Base-by-base conservation (phyloP, 1,284 basidiomycete species). In the Sporisorium graminicola region DNA sequence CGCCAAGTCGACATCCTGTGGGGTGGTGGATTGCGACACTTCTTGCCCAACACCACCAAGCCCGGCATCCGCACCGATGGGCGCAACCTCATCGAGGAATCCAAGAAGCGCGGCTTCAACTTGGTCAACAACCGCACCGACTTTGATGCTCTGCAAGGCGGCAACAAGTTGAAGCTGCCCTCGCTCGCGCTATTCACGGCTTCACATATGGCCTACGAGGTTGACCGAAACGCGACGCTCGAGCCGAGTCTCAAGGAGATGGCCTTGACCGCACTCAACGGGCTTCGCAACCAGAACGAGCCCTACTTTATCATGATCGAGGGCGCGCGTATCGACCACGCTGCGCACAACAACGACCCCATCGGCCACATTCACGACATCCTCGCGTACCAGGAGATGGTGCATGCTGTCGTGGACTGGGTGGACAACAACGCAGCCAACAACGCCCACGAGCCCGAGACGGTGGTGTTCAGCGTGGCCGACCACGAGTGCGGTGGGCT, bases 231-330 rank as follows among this genome's bases (percentile, higher is more conserved):
- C 63, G 59, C 75, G 0, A 79, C 67, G 6, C 42, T 60, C 22
- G 78, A 86, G 71, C 85, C 85, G 6, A 77, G 75, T 9, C 75
- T 86, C 46, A 74, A 78, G 46, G 82, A 85, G 66, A 86, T 86
- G 82, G 80, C 85, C 1, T 65, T 81, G 29, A 81, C 82, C 10
- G 83, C 85, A 3, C 78, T 86, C 52, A 75, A 78, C 29, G 79
- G 77, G 1, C 77, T 86, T 35, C 73, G 81, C 60, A 57, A 71
- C 43, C 58, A 50, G 52, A 71, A 80, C 56, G 66, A 81, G 74
- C 83, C 83, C 0, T 86, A 80, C 79, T 85, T 86, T 67, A 77
- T 86, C 62, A 85, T 86, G 81, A 79, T 75, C 54, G 82, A 83
- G 57, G 80, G 66, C 46, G 83, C 73, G 3, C 64, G 81, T n/a